Evolutionary conservation across 192 early-diverging fungal species (phyloP).

Genomic region (Powellomyces hirtus): DNA sequence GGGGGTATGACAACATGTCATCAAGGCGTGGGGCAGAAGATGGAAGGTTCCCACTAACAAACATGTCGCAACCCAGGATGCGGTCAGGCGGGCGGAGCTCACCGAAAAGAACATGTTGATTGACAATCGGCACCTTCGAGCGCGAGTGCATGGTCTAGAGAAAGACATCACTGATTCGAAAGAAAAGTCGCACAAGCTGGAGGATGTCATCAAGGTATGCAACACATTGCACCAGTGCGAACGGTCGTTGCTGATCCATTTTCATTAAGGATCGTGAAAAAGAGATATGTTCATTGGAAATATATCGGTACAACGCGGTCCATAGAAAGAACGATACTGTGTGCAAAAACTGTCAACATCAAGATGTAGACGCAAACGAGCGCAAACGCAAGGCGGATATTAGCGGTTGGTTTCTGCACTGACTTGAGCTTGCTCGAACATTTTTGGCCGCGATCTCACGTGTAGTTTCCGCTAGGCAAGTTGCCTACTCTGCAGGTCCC

Average conservation of each 20-base stretch:
- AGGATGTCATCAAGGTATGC: constrained; percentile 40
- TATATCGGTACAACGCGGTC: constrained; percentile 61
- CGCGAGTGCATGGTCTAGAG: constrained; percentile 43
- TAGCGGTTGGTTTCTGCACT: too few species aligned
- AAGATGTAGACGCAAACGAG: constrained; percentile 45
- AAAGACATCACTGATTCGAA: constrained; percentile 38
- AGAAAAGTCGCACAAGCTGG: constrained; percentile 37
- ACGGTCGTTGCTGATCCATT: neutral
- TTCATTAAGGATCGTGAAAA: constrained; percentile 53
- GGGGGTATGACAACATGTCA: constrained; percentile 15
- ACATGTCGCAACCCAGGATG: too few species aligned
- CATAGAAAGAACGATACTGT: constrained; percentile 45
- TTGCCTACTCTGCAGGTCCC: neutral
- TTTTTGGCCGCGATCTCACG: neutral
- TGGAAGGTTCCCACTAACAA: neutral
- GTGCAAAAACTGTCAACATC: constrained; percentile 47
- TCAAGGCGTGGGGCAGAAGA: neutral
- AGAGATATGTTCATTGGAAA: constrained; percentile 56
- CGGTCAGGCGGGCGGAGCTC: constrained; percentile 35
- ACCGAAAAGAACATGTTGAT: constrained; percentile 48
- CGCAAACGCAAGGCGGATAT: constrained; percentile 28
- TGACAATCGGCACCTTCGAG: constrained; percentile 49
- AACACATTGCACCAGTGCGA: neutral
- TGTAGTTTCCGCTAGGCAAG: neutral
- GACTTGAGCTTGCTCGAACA: too few species aligned